These are phyloP conservation scores for Harringtonia lauricola DNA, from an alignment of 2,329 filamentous ascomycete genomes.

Conservation along the genomic window DNA sequence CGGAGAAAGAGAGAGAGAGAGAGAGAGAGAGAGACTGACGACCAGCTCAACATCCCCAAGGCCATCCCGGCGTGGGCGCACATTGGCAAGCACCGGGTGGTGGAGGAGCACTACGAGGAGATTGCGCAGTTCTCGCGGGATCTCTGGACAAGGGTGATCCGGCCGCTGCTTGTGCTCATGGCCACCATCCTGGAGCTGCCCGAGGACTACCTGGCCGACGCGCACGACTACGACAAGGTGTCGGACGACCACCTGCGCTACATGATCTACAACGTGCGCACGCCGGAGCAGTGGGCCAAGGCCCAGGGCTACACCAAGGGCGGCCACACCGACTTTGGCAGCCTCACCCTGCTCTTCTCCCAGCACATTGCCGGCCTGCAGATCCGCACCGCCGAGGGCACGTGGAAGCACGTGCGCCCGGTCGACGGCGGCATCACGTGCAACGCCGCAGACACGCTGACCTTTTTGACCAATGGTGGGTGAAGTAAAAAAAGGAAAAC, in stretches of 20 bases:
- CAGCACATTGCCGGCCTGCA: constrained; percentile 78
- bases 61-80: constrained; percentile 17
- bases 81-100: constrained; percentile 15
- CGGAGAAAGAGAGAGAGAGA: too few relatives aligned
- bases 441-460: constrained; percentile 26
- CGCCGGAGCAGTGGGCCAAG: constrained; percentile 24
- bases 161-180: constrained; percentile 11
- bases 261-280: constrained; percentile 37
- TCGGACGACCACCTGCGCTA: constrained; percentile 43
- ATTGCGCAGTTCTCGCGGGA: constrained; percentile 30
- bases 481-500: background rate
- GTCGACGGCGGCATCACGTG: constrained; percentile 30
- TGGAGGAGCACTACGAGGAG: constrained; percentile 29
- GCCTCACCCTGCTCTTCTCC: constrained; percentile 64
- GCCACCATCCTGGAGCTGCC: constrained; percentile 39
- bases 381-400: constrained; percentile 49
- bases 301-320: constrained; percentile 30
- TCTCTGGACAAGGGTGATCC: constrained; percentile 16
- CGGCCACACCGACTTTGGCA: constrained; percentile 80
- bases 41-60: constrained; percentile 33
- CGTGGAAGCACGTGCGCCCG: constrained; percentile 37
- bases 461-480: constrained; percentile 14
- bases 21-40: background rate
- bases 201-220: constrained; percentile 36
- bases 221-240: constrained; percentile 37